These are phyloP conservation scores for Tricholoma bakamatsutake DNA, from an alignment of 768 basidiomycete genomes.

Conservation along the genomic window DNA sequence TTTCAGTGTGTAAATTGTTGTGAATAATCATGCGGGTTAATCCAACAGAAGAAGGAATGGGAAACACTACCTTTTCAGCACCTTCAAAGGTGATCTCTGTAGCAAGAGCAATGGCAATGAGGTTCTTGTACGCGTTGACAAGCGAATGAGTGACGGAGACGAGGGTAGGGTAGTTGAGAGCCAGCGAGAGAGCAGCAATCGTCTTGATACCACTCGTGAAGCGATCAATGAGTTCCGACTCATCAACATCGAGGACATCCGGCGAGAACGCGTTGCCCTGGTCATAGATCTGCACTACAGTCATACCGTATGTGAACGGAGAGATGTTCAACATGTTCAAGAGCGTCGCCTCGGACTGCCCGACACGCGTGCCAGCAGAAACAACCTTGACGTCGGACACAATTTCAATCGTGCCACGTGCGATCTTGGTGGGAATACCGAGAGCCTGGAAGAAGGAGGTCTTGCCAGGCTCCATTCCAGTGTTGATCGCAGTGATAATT, in stretches of 20 bases:
- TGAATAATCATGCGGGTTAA: conserved; percentile 27
- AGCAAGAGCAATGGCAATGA: conserved; percentile 79
- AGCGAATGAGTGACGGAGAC: conserved; percentile 92
- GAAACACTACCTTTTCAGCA: conserved; percentile 72
- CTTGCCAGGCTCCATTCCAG: conserved; percentile 99
- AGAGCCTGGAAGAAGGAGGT: conserved; percentile 99
- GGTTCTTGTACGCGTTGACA: conserved; percentile 99
- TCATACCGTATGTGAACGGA: conserved; percentile 99
- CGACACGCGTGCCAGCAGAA: conserved; percentile 86
- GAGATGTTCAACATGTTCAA: conserved; percentile 99
- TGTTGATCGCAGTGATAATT: conserved; percentile 90
- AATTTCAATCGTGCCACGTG: conserved; percentile 99
- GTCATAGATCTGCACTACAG: conserved; percentile 94
- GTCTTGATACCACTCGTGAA: conserved; percentile 94
- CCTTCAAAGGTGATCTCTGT: conserved; percentile 96
- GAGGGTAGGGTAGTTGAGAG: conserved; percentile 92
- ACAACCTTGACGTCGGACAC: conserved; percentile 96
- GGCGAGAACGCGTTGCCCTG: conserved; percentile 89
- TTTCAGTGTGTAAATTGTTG: conserved; percentile 67
- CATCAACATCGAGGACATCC: conserved; percentile 87
- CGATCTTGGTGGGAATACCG: conserved; percentile 99
- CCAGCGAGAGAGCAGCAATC: conserved; percentile 93
- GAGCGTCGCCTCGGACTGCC: conserved; percentile 93
- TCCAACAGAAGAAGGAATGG: conserved; percentile 6
- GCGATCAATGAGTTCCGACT: conserved; percentile 83